phyloP scores from a whole-genome alignment of 208 protist genomes.

The Acanthamoeba triangularis region DNA sequence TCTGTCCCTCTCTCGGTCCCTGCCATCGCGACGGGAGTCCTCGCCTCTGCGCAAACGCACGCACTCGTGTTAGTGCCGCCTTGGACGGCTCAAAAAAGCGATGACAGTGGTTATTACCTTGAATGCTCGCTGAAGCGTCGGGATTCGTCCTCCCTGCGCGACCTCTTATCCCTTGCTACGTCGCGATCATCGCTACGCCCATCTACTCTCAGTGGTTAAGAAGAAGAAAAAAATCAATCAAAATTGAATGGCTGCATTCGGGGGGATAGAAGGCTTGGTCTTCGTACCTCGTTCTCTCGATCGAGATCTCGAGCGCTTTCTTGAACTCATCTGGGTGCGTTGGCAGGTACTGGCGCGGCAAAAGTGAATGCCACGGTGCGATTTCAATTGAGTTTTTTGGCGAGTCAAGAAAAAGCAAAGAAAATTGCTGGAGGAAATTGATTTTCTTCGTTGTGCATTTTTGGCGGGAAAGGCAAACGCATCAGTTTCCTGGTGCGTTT shows the following conservation, averaged over 20 bases:
- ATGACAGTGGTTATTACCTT: background rate
- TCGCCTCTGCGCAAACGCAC: background rate
- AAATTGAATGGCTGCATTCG: background rate
- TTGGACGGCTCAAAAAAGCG: no score
- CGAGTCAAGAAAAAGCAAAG: background rate
- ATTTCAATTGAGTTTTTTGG: background rate
- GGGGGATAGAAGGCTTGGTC: background rate
- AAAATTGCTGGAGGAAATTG: background rate
- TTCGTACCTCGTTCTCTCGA: background rate
- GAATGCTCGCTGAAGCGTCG: background rate
- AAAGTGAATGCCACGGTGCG: background rate
- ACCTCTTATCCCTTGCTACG: background rate
- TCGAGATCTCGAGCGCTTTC: constrained; percentile 8
- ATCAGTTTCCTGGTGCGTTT: no score
- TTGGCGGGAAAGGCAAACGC: no score
- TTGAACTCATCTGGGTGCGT: background rate
- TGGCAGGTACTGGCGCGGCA: background rate
- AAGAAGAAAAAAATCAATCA: background rate
- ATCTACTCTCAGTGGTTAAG: background rate
- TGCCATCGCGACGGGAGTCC: background rate
- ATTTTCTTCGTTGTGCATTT: no score
- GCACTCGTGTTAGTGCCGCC: background rate
- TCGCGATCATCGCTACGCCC: background rate
- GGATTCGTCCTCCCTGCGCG: background rate
- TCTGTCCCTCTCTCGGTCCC: background rate